phyloP scores from a whole-genome alignment of 2,329 filamentous ascomycete genomes.

The Alternaria dauci region DNA sequence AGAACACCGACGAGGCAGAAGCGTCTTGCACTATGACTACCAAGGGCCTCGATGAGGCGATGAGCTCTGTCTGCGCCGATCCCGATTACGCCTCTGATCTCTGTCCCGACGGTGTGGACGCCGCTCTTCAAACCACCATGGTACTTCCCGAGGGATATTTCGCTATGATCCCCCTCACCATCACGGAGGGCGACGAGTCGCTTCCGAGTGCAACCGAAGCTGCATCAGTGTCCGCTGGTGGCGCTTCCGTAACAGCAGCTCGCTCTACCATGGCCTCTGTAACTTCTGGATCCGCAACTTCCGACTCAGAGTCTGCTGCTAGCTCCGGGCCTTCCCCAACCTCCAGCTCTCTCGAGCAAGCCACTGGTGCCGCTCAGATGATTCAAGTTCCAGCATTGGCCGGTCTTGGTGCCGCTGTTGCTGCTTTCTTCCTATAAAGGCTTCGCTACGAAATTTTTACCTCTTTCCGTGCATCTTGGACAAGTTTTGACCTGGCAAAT shows the following conservation, averaged over 20 bases:
- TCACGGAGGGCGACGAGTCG: slow-evolving; percentile 41
- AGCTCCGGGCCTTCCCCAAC: slow-evolving; percentile 7
- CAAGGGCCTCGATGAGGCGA: slow-evolving; percentile 10
- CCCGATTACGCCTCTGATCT: background rate
- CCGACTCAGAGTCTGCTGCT: slow-evolving; percentile 1
- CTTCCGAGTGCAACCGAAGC: slow-evolving; percentile 32
- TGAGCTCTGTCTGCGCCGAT: slow-evolving; percentile 21
- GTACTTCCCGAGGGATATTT: slow-evolving; percentile 19
- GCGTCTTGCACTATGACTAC: slow-evolving; percentile 29
- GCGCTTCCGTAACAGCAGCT: slow-evolving; percentile 14
- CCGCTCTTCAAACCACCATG: background rate
- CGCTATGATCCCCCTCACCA: slow-evolving; percentile 30
- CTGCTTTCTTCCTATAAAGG: slow-evolving; percentile 34
- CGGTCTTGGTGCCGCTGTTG: slow-evolving; percentile 40
- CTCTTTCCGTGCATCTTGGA: background rate
- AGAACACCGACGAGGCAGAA: slow-evolving; percentile 16
- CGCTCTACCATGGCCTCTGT: slow-evolving; percentile 9
- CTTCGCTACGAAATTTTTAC: background rate
- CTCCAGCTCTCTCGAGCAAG: slow-evolving; percentile 2
- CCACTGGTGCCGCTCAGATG: slow-evolving; percentile 21
- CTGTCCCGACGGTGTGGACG: background rate
- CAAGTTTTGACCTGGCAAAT: background rate
- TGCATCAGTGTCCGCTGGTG: slow-evolving; percentile 24
- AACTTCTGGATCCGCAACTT: background rate
- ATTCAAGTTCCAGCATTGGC: slow-evolving; percentile 33